Base-by-base conservation (phyloP, 305 asterid species). In the Fraxinus sp. region DNA sequence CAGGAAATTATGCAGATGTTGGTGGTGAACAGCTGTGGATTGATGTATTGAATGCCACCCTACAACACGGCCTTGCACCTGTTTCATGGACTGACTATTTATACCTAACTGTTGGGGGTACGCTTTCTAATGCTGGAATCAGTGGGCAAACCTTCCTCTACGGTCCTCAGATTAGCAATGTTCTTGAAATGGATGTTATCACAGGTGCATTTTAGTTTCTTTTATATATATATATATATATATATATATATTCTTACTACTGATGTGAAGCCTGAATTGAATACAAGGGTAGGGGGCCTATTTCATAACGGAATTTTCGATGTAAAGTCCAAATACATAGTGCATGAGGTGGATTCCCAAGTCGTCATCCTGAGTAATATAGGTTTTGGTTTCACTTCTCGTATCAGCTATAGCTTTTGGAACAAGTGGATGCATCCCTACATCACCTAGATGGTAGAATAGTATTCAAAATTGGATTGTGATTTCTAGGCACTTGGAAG, bases 141-240 rank as follows among this genome's bases (percentile, higher is more conserved):
- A 91, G 97, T 82, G 98, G 98, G 0, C 97, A 94, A 33, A 75
- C 94, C 0, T 94, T 92, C 8, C 84, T 86, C 0, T 36, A 90
- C 78, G 97, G 97, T 4, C 97, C 98, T 83, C 98, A 94, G 78
- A 90, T 91, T 37, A 81, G 52, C 87, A 92, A 92, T 68, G 93
- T 94, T 35, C 86, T 84, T 75, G 92, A 91, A 70, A 75, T 94
- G 85, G 98, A 92, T 37, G 93, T 92, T 68, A 55, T 91, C 57
- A 94, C 93, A 7, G 98, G 93, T 93, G 79, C 7, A 5, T 18
- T 10, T 28, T 13, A n/a, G 26, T 6, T 46, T 76, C 6, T 46
- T 13, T 14, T 41, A 41, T 41, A 11, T 2, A 46, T 46, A 46
- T 35, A 7, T 37, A 37, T 37, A 28, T 39, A n/a, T n/a, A n/a